phyloP scores from a whole-genome alignment of 805 yeast genomes.

The Soucietia sequanensis region DNA sequence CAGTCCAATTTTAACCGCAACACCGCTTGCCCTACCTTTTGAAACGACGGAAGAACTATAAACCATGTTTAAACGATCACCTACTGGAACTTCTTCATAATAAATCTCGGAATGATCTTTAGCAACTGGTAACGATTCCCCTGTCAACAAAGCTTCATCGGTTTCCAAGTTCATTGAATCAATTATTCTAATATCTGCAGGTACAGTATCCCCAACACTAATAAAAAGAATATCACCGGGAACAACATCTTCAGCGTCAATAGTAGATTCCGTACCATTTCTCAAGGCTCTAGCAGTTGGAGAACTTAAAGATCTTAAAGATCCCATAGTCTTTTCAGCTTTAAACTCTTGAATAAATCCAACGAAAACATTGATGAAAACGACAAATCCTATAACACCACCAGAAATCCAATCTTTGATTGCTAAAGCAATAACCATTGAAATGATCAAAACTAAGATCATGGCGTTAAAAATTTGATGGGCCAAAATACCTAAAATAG shows the following conservation, averaged over 20 bases:
- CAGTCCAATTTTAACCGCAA: constrained; percentile 67
- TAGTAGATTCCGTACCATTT: constrained; percentile 53
- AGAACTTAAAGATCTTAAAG: constrained; percentile 62
- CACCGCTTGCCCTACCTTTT: constrained; percentile 73
- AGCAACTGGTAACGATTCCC: constrained; percentile 64
- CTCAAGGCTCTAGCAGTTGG: constrained; percentile 71
- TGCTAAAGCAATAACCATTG: constrained; percentile 69
- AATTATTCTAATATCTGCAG: constrained; percentile 67
- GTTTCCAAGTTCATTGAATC: constrained; percentile 65
- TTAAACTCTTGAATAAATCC: constrained; percentile 71
- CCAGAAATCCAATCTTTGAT: constrained; percentile 80
- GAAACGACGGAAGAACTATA: constrained; percentile 67
- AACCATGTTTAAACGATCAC: constrained; percentile 73
- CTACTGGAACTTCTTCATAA: constrained; percentile 38
- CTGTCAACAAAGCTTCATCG: constrained; percentile 65
- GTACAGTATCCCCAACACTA: constrained; percentile 71
- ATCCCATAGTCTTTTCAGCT: constrained; percentile 80
- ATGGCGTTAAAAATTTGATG: constrained; percentile 76
- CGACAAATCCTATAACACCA: constrained; percentile 73
- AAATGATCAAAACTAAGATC: constrained; percentile 68
- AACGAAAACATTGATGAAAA: constrained; percentile 58
- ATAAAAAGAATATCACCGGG: constrained; percentile 71
- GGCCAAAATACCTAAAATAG: constrained; percentile 52
- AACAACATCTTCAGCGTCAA: constrained; percentile 63
- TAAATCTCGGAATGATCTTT: constrained; percentile 49